These are phyloP conservation scores for Gaertneriomyces sp. DNA, from an alignment of 192 early-diverging fungal species.

Conservation along the genomic window DNA sequence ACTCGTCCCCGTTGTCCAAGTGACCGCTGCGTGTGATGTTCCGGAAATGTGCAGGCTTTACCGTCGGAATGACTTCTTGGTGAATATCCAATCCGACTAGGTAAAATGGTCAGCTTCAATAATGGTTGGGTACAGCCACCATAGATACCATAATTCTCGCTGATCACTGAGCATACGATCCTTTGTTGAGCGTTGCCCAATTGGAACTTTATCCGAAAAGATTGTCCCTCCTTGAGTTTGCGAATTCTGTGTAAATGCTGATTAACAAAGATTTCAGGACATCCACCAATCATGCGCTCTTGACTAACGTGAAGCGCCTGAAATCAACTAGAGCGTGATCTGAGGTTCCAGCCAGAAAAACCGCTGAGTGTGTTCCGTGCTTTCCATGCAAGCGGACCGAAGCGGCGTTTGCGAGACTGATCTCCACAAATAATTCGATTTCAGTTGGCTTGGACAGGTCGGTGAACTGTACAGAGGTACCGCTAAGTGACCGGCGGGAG, in stretches of 20 bases:
- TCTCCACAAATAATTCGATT: slow-evolving; percentile 30
- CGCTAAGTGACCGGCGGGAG: background rate
- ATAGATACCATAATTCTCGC: slow-evolving; percentile 19
- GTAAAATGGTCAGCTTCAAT: background rate
- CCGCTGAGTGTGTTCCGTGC: slow-evolving; percentile 12
- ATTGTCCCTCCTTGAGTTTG: slow-evolving; percentile 31
- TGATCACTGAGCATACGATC: slow-evolving; percentile 11
- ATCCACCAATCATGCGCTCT: background rate
- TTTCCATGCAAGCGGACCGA: slow-evolving; percentile 27
- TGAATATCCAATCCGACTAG: slow-evolving; percentile 21
- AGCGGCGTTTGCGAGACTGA: slow-evolving; percentile 27
- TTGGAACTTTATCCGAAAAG: slow-evolving; percentile 19
- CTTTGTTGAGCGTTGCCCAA: slow-evolving; percentile 7
- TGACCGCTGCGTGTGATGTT: background rate
- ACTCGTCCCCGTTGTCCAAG: background rate
- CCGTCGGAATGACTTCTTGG: slow-evolving; percentile 23
- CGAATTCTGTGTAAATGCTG: slow-evolving; percentile 22
- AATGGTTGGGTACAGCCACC: background rate
- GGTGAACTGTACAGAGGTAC: slow-evolving; percentile 17
- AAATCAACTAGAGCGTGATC: slow-evolving; percentile 31
- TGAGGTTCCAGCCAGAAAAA: slow-evolving; percentile 29
- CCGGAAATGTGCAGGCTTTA: slow-evolving; percentile 22
- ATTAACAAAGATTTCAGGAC: background rate
- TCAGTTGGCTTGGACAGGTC: slow-evolving; percentile 26
- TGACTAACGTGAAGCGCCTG: slow-evolving; percentile 34